These are phyloP conservation scores for Apiospora arundinis DNA, from an alignment of 2,329 filamentous ascomycete genomes.

Conservation along the genomic window DNA sequence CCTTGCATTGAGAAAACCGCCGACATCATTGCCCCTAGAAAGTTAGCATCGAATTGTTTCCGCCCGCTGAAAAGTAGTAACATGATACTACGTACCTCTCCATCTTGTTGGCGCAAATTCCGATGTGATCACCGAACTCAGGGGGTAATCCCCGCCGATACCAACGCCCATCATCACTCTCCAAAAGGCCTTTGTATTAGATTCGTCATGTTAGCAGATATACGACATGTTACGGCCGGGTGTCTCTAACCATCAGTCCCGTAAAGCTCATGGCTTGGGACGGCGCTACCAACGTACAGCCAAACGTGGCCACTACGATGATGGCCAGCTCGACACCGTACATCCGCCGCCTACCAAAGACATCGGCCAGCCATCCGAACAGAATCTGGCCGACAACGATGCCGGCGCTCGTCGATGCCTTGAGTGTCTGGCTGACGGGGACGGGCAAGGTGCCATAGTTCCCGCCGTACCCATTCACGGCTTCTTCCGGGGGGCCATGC, in stretches of 20 bases:
- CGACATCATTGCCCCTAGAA: constrained; percentile 72
- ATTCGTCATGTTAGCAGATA: neutral
- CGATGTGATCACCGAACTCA: constrained; percentile 81
- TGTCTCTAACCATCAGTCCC: constrained; percentile 59
- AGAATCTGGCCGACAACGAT: constrained; percentile 79
- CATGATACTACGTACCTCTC: constrained; percentile 57
- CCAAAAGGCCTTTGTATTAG: constrained; percentile 61
- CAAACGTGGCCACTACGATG: constrained; percentile 74
- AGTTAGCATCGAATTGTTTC: neutral
- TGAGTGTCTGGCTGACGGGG: constrained; percentile 74
- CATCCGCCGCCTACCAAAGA: constrained; percentile 79
- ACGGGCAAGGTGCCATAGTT: constrained; percentile 65
- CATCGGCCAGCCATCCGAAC: constrained; percentile 80
- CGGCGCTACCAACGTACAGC: constrained; percentile 61
- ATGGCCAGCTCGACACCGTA: constrained; percentile 79
- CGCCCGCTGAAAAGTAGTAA: neutral
- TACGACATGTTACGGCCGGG: neutral
- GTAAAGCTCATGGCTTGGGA: constrained; percentile 66
- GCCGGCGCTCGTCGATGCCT: constrained; percentile 80
- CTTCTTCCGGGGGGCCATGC: constrained; percentile 50
- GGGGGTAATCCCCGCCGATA: constrained; percentile 83
- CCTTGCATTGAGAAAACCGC: constrained; percentile 87
- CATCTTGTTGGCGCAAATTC: constrained; percentile 86
- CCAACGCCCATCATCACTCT: constrained; percentile 77
- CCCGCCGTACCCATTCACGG: constrained; percentile 53